Base-by-base conservation (phyloP, 2,329 filamentous ascomycete genomes). In the Colletotrichum sp. region DNA sequence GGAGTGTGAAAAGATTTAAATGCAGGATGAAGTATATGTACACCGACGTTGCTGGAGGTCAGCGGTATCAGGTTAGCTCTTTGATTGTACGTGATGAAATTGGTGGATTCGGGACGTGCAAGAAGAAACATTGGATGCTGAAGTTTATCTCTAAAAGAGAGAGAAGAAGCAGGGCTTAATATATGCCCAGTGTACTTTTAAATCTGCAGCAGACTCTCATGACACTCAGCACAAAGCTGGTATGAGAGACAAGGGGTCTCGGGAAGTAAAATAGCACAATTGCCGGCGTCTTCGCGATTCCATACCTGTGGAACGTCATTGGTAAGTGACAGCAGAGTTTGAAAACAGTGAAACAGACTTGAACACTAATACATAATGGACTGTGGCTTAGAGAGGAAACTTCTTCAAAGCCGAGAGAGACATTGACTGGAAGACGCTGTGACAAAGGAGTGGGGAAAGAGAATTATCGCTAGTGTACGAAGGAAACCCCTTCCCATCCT, bases 21-120 rank as follows among this genome's bases (percentile, higher is more conserved):
- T 6, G 8, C 19, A 44, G 39, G 39, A 44, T 11, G 39, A 44
- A 6, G 39, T 44, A 44, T 1, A 44, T 32, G 11, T 3, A n/a
- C 19, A 44, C 39, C 8, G 5, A 44, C 5, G 39, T n/a, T 44
- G 39, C 16, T n/a, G 39, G 8, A 44, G 16, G 39, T 3, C 39
- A 44, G 39, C 16, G n/a, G 39, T 44, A 44, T 11, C 39, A 9
- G 19, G 39, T 44, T 11, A 44, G 39, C 39, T 3, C 19, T 11
- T 44, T 6, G 3, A 3, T n/a, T n/a, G 1, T 6, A 11, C 19
- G 39, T 44, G 19, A 9, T 3, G 39, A 0, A 1, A 1, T 44
- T 44, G 19, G 1, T 44, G 1, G 39, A 44, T 9, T n/a, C 39
- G 39, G 39, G 3, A 11, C 1, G 39, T 8, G n/a, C 39, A 11